phyloP scores from a whole-genome alignment of 2,329 filamentous ascomycete species.

The Aspergillus arachidicola region DNA sequence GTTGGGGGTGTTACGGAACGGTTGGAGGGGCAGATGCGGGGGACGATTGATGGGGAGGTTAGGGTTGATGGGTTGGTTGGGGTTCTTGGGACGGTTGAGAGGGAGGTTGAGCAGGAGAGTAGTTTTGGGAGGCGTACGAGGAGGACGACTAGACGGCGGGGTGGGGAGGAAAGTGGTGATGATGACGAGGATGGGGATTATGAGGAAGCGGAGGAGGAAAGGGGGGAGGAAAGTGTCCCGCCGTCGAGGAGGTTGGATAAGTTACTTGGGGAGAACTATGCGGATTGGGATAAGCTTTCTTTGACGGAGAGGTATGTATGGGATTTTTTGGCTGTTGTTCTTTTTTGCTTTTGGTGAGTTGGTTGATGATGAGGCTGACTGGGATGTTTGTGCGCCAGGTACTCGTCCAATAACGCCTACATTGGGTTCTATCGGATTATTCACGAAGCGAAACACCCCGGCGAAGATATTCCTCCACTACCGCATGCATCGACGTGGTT shows the following conservation, averaged over 20 bases:
- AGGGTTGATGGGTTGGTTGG: constrained; percentile 49
- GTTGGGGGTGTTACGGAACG: constrained; percentile 56
- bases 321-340: background rate
- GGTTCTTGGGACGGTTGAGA: constrained; percentile 47
- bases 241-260: constrained; percentile 39
- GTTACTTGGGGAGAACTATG: constrained; percentile 35
- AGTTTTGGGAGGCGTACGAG: constrained; percentile 21
- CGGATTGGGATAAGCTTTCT: constrained; percentile 40
- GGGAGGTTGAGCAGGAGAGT: constrained; percentile 37
- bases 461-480: constrained; percentile 55
- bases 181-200: constrained; percentile 45
- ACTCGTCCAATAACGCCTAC: constrained; percentile 63
- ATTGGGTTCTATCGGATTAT: constrained; percentile 62
- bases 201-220: constrained; percentile 41
- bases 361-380: background rate
- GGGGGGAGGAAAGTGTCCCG: constrained; percentile 33
- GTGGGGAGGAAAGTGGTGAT: constrained; percentile 26
- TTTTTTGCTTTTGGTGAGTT: background rate
- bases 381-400: constrained; percentile 38
- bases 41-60: constrained; percentile 59
- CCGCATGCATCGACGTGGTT: constrained; percentile 67
- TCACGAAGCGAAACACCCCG: constrained; percentile 61
- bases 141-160: constrained; percentile 32
- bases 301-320: constrained; percentile 44
- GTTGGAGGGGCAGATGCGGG: constrained; percentile 61